Evolutionary conservation across 1,284 basidiomycete genomes (phyloP), one percentile per base, ranked within the genome.

Genomic region (Puccinia hordei): DNA sequence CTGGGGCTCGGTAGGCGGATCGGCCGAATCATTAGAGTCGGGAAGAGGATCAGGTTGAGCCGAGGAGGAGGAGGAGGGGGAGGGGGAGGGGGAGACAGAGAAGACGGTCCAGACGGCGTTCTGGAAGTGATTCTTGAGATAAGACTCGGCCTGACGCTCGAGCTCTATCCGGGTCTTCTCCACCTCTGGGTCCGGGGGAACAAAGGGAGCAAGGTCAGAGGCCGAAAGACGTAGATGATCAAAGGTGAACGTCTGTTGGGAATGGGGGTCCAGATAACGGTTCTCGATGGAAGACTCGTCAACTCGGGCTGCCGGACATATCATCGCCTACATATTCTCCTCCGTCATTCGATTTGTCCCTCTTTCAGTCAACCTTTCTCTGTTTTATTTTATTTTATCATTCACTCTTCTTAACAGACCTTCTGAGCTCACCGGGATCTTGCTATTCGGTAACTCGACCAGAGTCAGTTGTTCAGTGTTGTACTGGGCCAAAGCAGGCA

Each of bases 401-500:
- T n/a, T n/a, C n/a, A n/a, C n/a, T n/a, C n/a, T n/a, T 65, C 2
- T 53, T 6, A 2, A 19, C 27, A 30, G 55, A 22, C 38, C 80
- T 79, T 84, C 84, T 30, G 83, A 12, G 35, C 81, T 19, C 30
- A 92, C 92, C 87, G 92, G 91, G 85, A 93, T 90, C 76, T 89
- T 87, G 2, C 61, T 63, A 51, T 44, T 80, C 53, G 49, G 81
- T 24, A 82, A 75, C 15, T 93, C 92, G n/a, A 92, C 92, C 49
- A 91, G 90, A 57, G 90, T 91, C 84, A 95, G 92, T 84, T 97
- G 94, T 51, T 90, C 89, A 80, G 93, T 87, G 84, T 96, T 95
- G 87, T 96, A 95, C 82, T 92, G 89, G 77, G 89, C 87, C 81
- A 96, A 86, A 2, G 92, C 91, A 1, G 93, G 91, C 1, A 90